Conservation (phyloP, 208 protist species). For the Leishmania major region DNA sequence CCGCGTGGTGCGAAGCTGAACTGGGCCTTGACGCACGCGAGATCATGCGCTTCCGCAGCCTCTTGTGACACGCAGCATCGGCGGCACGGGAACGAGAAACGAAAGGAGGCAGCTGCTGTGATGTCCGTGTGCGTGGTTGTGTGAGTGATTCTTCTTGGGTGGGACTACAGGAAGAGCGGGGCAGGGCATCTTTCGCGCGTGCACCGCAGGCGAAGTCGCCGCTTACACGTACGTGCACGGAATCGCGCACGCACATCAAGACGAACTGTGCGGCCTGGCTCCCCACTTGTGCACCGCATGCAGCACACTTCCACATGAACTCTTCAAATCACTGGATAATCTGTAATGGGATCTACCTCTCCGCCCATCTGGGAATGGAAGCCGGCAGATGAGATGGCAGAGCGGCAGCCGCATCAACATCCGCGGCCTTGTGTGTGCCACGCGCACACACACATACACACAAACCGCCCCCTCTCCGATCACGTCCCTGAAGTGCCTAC, state of each 20-base stretch:
- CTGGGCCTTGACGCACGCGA: constrained; percentile 67
- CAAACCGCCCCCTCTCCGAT: too few species aligned
- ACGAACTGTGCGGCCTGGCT: background rate
- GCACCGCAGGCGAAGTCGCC: background rate
- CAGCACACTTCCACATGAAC: background rate
- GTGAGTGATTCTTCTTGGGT: background rate
- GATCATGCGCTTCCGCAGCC: constrained; percentile 65
- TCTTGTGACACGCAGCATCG: constrained; percentile 13
- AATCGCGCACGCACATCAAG: background rate
- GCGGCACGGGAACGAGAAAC: background rate
- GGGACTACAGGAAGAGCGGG: background rate
- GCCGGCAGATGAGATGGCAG: background rate
- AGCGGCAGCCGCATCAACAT: background rate
- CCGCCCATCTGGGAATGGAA: background rate
- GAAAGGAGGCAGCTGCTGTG: background rate
- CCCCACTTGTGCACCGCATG: background rate
- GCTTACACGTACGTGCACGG: background rate
- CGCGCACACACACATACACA: background rate
- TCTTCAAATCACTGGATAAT: background rate
- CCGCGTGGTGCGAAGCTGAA: constrained; percentile 50
- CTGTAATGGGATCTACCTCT: background rate
- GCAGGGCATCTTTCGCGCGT: background rate
- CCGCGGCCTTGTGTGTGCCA: background rate
- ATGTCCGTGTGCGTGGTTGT: background rate
- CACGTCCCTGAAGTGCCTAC: background rate